Conservation (phyloP, 306 rosid species). For the Rubus idaeus region DNA sequence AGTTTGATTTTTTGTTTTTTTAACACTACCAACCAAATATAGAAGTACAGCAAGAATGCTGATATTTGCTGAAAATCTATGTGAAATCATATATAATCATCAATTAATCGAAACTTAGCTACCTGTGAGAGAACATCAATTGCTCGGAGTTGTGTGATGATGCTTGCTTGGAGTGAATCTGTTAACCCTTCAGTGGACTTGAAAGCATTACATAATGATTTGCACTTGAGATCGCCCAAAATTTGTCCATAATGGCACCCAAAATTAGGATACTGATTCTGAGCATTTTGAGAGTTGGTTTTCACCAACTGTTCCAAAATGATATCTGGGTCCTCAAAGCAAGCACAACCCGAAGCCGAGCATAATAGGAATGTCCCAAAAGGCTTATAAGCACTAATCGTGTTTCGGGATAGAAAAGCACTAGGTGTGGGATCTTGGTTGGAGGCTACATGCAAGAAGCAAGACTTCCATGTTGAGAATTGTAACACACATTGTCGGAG, state of each 20-base stretch:
- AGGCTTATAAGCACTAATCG: conserved; percentile 29
- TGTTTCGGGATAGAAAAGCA: background rate
- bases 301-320: conserved; percentile 21
- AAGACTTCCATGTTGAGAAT: conserved; percentile 56
- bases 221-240: conserved; percentile 27
- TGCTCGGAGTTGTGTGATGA: conserved; percentile 37
- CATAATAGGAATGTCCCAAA: conserved; percentile 71
- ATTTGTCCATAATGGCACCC: conserved; percentile 35
- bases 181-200: background rate
- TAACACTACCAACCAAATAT: no score
- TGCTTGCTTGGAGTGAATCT: conserved; percentile 32
- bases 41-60: no score
- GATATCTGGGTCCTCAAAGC: conserved; percentile 29
- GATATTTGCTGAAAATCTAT: no score
- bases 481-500: conserved; percentile 42
- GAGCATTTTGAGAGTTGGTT: conserved; percentile 1
- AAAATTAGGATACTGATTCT: background rate
- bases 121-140: conserved; percentile 46
- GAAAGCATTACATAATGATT: conserved; percentile 13
- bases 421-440: conserved; percentile 44
- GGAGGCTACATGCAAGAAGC: conserved; percentile 62
- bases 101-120: background rate
- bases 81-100: background rate
- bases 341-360: conserved; percentile 42
- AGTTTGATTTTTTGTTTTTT: no score